Base-by-base conservation (phyloP, 1,139 yeast species). In the Suhomyces coccinellae region DNA sequence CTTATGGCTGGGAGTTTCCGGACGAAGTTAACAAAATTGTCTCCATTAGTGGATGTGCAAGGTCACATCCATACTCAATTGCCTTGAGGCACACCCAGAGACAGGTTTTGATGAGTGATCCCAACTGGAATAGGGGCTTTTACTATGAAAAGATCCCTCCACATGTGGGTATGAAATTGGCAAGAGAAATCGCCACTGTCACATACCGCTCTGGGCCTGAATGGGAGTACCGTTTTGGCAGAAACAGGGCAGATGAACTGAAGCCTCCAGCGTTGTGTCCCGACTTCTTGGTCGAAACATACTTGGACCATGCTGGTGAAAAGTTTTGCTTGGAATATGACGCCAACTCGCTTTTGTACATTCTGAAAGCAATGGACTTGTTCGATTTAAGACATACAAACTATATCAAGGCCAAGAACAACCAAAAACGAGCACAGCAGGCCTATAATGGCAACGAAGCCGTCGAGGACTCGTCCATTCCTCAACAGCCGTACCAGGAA, bases 151-250 rank as follows among this genome's bases (percentile, higher is more conserved):
- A 75, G 7, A 70, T 89, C 1, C 96, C 96, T 6, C 98, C 97
- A 2, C 97, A 90, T 63, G 83, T 85, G 16, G 98, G 98, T 11
- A 90, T 90, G 97, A 91, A 90, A 61, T 74, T 90, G 40, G 95
- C 97, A 1, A 75, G 98, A 51, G 96, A 89, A 63, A 88, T 90
- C 41, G 97, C 97, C 15, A 90, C 98, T 0, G 89, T 91, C 40
- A 89, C 97, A 0, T 90, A 90, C 63, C 76, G 98, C 54, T 87
- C 96, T 1, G 98, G 98, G 0, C 97, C 97, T 1, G 98, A 90
- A 64, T 90, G 98, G 98, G 98, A 90, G 61, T 81, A 83, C 54
- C 70, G 97, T 48, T 90, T 90, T 64, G 97, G 97, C 2, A 79
- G 95, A 48, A 89, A 86, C 56, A 74, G 98, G 49, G 87, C 96